Evolutionary conservation across 805 yeast genomes (phyloP).

Genomic region (Barnettozyma pratensis): DNA sequence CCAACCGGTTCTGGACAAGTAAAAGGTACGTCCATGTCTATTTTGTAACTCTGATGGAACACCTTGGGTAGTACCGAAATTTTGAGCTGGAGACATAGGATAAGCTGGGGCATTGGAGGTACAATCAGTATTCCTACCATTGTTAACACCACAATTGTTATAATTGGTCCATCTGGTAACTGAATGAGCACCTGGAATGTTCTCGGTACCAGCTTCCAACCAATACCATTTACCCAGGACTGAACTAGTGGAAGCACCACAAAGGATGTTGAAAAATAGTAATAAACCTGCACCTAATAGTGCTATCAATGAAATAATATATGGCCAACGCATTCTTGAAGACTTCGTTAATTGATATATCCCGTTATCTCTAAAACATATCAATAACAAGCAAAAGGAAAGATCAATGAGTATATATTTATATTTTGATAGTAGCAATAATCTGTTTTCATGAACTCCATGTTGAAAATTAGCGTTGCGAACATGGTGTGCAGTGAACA

Average conservation of each 20-base stretch:
- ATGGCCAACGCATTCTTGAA: conserved; percentile 25
- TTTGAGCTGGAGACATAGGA: conserved; percentile 77
- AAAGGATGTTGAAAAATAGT: conserved; percentile 58
- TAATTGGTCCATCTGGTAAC: conserved; percentile 79
- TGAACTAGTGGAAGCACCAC: conserved; percentile 52
- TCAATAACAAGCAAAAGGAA: neutral
- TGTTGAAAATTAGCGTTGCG: no score
- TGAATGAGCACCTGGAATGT: conserved; percentile 34
- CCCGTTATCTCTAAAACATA: neutral
- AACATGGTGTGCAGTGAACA: no score
- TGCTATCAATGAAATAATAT: conserved; percentile 28
- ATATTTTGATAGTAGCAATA: neutral
- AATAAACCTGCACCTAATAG: conserved; percentile 45
- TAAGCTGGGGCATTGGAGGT: conserved; percentile 60
- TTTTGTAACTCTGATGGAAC: conserved; percentile 51
- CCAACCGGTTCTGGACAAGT: conserved; percentile 64
- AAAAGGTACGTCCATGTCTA: conserved; percentile 51
- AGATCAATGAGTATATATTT: neutral
- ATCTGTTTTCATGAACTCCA: no score
- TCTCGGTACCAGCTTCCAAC: conserved; percentile 67
- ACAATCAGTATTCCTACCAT: conserved; percentile 46
- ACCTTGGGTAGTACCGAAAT: conserved; percentile 50
- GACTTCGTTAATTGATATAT: no score
- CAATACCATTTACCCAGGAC: conserved; percentile 69
- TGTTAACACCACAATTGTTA: conserved; percentile 45